These are phyloP conservation scores for Eucalyptus rudis DNA, from an alignment of 345 rosid species.

Conservation along the genomic window DNA sequence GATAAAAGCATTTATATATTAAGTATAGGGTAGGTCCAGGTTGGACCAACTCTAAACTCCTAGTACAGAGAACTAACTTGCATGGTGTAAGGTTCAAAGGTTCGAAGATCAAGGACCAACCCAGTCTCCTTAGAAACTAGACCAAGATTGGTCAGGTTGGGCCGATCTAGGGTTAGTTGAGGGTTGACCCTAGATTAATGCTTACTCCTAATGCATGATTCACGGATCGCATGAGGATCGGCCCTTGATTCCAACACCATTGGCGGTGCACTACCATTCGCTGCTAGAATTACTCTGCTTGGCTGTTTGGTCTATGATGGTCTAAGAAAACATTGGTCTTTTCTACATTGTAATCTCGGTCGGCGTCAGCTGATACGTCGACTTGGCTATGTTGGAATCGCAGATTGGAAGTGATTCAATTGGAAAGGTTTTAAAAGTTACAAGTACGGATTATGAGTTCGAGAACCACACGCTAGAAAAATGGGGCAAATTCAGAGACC, in stretches of 20 bases:
- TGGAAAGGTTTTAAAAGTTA: background rate
- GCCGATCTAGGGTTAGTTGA: no score
- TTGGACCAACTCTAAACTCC: no score
- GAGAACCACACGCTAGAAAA: background rate
- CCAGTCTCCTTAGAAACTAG: no score
- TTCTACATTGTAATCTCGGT: background rate
- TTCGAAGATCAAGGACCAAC: no score
- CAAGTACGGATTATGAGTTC: background rate
- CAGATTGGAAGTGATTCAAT: background rate
- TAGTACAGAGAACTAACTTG: no score
- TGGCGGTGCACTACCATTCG: background rate
- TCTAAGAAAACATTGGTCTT: background rate
- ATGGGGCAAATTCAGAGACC: background rate
- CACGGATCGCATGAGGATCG: background rate
- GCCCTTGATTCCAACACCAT: background rate
- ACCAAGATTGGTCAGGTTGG: fast-evolving
- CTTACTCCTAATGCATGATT: background rate
- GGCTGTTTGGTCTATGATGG: background rate
- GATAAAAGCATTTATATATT: no score
- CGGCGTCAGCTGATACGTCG: background rate
- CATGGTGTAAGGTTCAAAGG: no score
- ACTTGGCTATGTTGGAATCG: background rate
- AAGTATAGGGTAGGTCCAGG: no score
- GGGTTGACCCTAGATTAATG: no score
- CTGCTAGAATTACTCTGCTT: background rate